These are phyloP conservation scores for Byssochlamys sp. DNA, from an alignment of 2,329 filamentous ascomycete species.

Conservation along the genomic window DNA sequence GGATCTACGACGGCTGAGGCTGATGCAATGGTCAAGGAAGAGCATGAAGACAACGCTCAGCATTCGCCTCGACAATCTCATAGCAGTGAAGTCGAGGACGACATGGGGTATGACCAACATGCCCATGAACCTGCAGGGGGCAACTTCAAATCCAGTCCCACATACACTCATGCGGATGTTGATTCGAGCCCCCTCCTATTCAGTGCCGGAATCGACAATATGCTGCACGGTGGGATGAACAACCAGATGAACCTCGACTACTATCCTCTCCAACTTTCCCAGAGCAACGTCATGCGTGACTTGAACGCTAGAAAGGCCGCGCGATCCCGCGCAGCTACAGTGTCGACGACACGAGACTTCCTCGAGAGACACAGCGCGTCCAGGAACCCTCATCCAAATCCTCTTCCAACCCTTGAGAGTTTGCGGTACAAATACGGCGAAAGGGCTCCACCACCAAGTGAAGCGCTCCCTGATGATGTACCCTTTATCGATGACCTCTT, in stretches of 20 bases:
- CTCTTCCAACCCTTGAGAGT: neutral
- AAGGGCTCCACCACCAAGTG: neutral
- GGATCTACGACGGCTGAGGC: neutral
- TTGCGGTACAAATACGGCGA: neutral
- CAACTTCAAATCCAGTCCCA: neutral
- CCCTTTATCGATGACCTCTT: constrained; percentile 2
- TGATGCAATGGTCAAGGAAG: neutral
- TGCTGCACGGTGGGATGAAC: neutral
- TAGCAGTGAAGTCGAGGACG: neutral
- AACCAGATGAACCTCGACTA: neutral
- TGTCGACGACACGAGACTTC: neutral
- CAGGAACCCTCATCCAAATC: neutral
- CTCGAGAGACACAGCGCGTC: neutral
- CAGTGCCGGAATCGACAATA: neutral
- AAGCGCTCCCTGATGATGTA: neutral
- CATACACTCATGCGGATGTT: neutral
- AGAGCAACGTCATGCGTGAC: neutral
- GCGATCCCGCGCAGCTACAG: neutral
- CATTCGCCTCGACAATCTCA: neutral
- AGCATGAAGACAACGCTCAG: neutral
- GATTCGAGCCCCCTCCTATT: neutral
- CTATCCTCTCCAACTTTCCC: neutral
- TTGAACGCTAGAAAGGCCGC: neutral
- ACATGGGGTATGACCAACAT: neutral
- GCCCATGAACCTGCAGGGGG: neutral